Conservation (phyloP, 108 stramenopile genomes). For the Cyclotella choctawhatcheeana region DNA sequence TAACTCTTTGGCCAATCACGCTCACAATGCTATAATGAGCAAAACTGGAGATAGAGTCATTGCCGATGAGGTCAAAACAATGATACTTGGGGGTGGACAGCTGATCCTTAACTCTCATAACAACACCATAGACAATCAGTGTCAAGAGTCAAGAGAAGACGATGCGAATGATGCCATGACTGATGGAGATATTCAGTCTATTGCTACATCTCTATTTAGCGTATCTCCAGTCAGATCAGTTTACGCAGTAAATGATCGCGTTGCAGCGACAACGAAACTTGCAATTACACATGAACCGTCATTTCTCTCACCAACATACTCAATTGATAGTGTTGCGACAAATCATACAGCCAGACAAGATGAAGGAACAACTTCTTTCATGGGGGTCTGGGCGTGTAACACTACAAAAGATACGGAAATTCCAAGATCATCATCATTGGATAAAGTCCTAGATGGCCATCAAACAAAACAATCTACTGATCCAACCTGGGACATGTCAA, state of each 20-base stretch:
- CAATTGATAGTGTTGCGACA: too few relatives aligned
- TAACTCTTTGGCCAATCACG: not conserved
- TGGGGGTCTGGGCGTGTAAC: too few relatives aligned
- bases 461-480: too few relatives aligned
- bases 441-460: too few relatives aligned
- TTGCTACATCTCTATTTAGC: not conserved
- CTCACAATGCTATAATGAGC: not conserved
- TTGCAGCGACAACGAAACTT: not conserved
- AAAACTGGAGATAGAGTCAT: not conserved
- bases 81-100: constrained; percentile 9
- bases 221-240: not conserved
- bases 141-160: not conserved
- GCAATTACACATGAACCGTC: constrained; percentile 1
- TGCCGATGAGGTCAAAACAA: not conserved
- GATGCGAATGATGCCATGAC: too few relatives aligned
- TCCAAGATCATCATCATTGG: too few relatives aligned
- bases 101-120: constrained; percentile 8
- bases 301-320: too few relatives aligned
- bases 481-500: too few relatives aligned
- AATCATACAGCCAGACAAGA: too few relatives aligned
- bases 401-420: too few relatives aligned
- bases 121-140: not conserved
- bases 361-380: too few relatives aligned
- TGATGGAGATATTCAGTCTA: not conserved
- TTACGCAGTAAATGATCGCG: not conserved